Percentiles rank a stretch among this genome's conserved stretches.
Conservation (phyloP, 129 eudicot genomes). For the Flaveria ramosissima region DNA sequence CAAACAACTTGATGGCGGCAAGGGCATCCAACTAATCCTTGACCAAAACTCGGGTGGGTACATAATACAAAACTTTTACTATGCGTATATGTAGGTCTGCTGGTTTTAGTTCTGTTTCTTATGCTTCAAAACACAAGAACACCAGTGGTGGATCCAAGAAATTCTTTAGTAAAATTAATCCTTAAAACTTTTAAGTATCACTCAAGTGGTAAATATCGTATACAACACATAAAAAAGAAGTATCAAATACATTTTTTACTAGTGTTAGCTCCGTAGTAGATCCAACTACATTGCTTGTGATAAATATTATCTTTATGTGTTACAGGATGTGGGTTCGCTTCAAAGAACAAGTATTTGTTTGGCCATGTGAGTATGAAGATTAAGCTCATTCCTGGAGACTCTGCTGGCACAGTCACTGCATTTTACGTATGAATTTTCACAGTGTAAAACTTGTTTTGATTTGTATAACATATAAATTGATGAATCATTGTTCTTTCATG, state of each 20-base stretch:
- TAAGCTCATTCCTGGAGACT: constrained; percentile 13
- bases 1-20: constrained; percentile 14
- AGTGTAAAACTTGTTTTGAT: background rate
- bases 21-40: constrained; percentile 12
- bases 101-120: background rate
- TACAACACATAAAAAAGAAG: background rate
- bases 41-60: constrained; percentile 21
- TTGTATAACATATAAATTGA: background rate
- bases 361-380: constrained; percentile 15
- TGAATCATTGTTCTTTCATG: background rate
- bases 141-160: background rate
- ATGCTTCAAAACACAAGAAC: background rate
- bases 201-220: background rate
- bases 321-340: constrained; percentile 12
- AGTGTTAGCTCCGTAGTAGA: background rate
- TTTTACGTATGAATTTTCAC: constrained; percentile 4
- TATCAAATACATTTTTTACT: background rate
- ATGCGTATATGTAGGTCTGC: background rate
- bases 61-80: background rate
- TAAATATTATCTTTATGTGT: background rate
- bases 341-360: constrained; percentile 14
- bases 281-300: background rate
- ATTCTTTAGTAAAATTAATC: too few species aligned
- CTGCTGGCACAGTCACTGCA: constrained; percentile 12
- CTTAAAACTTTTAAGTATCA: background rate